A percentile compares a stretch with the other conserved stretches of the same genome.
These are phyloP conservation scores for Corrigiola litoralis DNA, from an alignment of 179 eudicot species.

Conservation along the genomic window DNA sequence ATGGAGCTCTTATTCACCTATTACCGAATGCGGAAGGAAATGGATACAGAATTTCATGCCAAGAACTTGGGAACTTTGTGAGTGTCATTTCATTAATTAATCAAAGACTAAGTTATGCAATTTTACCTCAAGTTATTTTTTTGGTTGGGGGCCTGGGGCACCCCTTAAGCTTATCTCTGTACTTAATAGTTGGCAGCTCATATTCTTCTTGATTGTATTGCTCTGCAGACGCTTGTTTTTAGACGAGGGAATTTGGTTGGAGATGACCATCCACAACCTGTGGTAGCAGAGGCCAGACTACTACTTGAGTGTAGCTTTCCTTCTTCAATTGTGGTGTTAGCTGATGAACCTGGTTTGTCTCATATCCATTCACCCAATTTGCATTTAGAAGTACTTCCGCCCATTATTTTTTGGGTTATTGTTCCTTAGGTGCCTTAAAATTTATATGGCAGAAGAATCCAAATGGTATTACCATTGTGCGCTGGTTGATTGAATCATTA, in stretches of 20 bases:
- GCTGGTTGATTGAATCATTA: not conserved
- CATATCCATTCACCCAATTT: conserved; percentile 5
- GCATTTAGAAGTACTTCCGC: not conserved
- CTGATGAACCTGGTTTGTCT: conserved; percentile 67
- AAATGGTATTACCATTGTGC: not conserved
- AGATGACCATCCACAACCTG: conserved; percentile 67
- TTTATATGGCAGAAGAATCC: not conserved
- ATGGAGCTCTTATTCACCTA: conserved; percentile 39
- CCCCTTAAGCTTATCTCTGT: too few relatives aligned
- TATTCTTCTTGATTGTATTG: conserved; percentile 8
- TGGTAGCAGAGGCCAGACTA: conserved; percentile 56
- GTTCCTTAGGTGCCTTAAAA: not conserved
- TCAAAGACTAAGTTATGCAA: too few relatives aligned
- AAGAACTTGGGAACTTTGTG: conserved; percentile 53
- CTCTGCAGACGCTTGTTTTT: conserved; percentile 50
- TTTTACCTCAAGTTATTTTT: too few relatives aligned
- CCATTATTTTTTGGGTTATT: not conserved
- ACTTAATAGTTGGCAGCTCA: conserved; percentile 1
- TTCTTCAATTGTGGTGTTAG: conserved; percentile 55
- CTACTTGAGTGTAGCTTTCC: conserved; percentile 63
- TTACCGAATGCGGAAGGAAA: conserved; percentile 27
- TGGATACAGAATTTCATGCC: conserved; percentile 62
- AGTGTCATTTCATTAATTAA: conserved; percentile 10
- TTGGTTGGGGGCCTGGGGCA: too few relatives aligned
- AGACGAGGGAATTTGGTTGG: conserved; percentile 87